A percentile compares a stretch with the other conserved stretches of the same genome.
Conservation (phyloP, 805 yeast species). For the Candida anglica region DNA sequence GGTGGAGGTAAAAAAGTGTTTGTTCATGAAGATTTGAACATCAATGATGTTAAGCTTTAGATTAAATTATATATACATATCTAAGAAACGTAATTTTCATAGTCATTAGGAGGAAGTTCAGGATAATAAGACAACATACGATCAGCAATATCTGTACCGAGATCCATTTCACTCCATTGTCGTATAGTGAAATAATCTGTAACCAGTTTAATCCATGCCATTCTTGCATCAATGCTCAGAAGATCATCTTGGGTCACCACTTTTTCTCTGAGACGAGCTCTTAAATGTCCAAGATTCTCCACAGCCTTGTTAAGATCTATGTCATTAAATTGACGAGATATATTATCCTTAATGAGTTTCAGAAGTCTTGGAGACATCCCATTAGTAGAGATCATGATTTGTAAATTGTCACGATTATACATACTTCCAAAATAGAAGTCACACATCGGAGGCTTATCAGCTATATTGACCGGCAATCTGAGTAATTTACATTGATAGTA, state of each 20-base stretch:
- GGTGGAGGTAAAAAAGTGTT: conserved; percentile 84
- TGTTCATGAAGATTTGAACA: conserved; percentile 63
- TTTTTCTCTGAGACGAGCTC: conserved; percentile 45
- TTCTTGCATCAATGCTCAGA: conserved; percentile 52
- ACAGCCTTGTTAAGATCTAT: conserved; percentile 57
- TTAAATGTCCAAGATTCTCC: conserved; percentile 52
- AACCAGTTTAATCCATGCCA: conserved; percentile 65
- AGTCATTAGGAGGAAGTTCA: conserved; percentile 40
- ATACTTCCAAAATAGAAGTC: conserved; percentile 85
- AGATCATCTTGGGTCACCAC: conserved; percentile 44
- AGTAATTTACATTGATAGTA: conserved; percentile 45
- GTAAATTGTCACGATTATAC: conserved; percentile 67
- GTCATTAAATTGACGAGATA: conserved; percentile 44
- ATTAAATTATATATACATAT: neutral
- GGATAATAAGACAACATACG: conserved; percentile 48
- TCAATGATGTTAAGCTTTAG: neutral
- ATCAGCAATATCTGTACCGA: conserved; percentile 26
- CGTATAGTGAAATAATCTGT: conserved; percentile 58
- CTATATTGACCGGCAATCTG: conserved; percentile 67
- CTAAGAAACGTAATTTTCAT: neutral
- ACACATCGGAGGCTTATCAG: conserved; percentile 80
- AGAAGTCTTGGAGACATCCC: conserved; percentile 80
- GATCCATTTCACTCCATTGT: conserved; percentile 50
- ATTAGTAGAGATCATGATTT: conserved; percentile 78
- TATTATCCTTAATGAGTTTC: conserved; percentile 45